phyloP scores from a whole-genome alignment of 1,139 yeast species.

The Hansenula sp. region DNA sequence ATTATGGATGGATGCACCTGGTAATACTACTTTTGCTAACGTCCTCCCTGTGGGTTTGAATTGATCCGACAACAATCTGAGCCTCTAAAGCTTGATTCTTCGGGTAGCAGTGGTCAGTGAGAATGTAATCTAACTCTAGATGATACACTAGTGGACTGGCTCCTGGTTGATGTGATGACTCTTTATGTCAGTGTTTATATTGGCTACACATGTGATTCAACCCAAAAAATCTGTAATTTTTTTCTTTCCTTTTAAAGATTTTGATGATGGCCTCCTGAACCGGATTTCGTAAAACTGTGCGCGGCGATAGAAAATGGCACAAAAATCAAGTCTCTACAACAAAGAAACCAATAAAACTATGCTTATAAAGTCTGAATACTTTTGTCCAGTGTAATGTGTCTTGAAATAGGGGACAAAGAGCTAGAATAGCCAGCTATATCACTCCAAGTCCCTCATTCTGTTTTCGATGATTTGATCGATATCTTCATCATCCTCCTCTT shows the following conservation, averaged over 20 bases:
- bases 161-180: not conserved
- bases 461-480: slow-evolving; percentile 56
- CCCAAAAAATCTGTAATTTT: too few species aligned
- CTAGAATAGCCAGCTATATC: not conserved
- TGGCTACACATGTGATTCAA: slow-evolving; percentile 1
- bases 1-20: too few species aligned
- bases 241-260: not conserved
- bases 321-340: not conserved
- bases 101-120: too few species aligned
- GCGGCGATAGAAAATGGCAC: too few species aligned
- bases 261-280: not conserved
- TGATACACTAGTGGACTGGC: too few species aligned
- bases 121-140: too few species aligned
- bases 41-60: too few species aligned
- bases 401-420: too few species aligned
- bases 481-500: slow-evolving; percentile 38
- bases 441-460: slow-evolving; percentile 42
- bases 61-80: too few species aligned
- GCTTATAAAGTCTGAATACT: not conserved
- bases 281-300: slow-evolving; percentile 1
- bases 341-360: not conserved
- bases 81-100: too few species aligned
- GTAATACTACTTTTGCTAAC: too few species aligned
- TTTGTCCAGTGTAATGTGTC: not conserved
- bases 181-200: not conserved